These are phyloP conservation scores for Chlamydomonas eustigma DNA, from an alignment of 139 green algal genomes.

Conservation along the genomic window DNA sequence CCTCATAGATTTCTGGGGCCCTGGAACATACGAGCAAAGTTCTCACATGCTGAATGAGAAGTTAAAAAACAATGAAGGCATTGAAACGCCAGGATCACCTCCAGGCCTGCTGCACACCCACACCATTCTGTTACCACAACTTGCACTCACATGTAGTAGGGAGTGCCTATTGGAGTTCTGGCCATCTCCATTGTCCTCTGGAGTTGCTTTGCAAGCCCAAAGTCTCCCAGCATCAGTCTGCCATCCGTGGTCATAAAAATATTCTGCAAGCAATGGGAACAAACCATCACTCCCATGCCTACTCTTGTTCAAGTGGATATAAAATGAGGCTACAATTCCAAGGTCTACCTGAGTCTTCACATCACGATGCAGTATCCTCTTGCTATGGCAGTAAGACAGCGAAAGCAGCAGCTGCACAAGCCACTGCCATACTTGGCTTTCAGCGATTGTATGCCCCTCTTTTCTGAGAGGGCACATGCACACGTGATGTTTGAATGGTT, in stretches of 20 bases:
- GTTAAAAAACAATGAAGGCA: neutral
- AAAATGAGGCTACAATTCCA: neutral
- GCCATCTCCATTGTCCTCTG: constrained; percentile 33
- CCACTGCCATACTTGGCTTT: constrained; percentile 33
- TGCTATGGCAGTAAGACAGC: constrained; percentile 37
- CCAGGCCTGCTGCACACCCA: no score
- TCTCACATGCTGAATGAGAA: no score
- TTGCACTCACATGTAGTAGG: constrained; percentile 48
- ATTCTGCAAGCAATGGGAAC: neutral
- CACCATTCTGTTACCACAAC: neutral
- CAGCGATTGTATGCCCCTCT: constrained; percentile 11
- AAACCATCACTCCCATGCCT: neutral
- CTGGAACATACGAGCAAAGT: neutral
- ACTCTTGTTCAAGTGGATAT: no score
- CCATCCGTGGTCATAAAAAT: constrained; percentile 19
- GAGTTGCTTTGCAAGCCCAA: constrained; percentile 26
- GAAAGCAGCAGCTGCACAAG: constrained; percentile 41
- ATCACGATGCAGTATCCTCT: constrained; percentile 50
- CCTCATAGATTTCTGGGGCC: constrained; percentile 44
- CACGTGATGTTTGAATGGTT: no score
- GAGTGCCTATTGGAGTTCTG: constrained; percentile 44
- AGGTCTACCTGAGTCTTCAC: constrained; percentile 34
- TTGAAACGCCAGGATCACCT: neutral
- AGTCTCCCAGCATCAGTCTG: constrained; percentile 48
- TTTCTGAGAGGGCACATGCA: no score